A percentile compares a stretch with the other conserved stretches of the same genome.
These are phyloP conservation scores for Fraxinus sp. DNA, from an alignment of 305 asterid species.

Conservation along the genomic window DNA sequence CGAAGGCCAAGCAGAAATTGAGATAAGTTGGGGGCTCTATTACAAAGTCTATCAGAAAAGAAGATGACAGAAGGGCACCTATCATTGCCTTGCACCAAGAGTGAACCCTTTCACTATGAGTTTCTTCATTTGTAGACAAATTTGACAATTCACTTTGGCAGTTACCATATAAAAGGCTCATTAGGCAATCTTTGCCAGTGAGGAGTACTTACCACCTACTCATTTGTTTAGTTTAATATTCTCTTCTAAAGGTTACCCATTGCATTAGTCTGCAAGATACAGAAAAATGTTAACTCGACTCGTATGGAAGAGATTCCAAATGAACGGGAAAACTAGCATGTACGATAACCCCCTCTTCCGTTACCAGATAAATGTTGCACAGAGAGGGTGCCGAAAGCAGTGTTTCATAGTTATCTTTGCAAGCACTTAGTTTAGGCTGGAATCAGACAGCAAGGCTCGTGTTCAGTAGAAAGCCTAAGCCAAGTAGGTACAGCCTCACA, in stretches of 20 bases:
- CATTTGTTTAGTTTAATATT: neutral
- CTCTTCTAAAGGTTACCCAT: neutral
- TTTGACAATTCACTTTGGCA: neutral
- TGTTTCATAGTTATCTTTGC: neutral
- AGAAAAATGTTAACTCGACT: neutral
- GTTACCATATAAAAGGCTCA: neutral
- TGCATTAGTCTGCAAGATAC: neutral
- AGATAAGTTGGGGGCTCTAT: neutral
- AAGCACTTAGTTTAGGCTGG: neutral
- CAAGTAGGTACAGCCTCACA: neutral
- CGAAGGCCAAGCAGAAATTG: neutral
- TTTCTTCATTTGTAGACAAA: neutral
- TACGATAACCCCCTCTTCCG: neutral
- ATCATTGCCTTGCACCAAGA: neutral
- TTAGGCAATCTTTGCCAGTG: neutral
- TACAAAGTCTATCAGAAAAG: neutral
- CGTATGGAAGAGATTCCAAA: neutral
- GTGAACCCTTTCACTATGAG: neutral
- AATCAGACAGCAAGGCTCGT: neutral
- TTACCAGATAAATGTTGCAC: neutral
- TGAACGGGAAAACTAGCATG: neutral
- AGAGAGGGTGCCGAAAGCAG: neutral
- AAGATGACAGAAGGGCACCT: neutral
- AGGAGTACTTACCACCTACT: neutral
- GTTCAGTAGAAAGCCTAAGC: neutral